These are phyloP conservation scores for Symbiodinium natans DNA, from an alignment of 73 alveolate genomes.

Conservation along the genomic window DNA sequence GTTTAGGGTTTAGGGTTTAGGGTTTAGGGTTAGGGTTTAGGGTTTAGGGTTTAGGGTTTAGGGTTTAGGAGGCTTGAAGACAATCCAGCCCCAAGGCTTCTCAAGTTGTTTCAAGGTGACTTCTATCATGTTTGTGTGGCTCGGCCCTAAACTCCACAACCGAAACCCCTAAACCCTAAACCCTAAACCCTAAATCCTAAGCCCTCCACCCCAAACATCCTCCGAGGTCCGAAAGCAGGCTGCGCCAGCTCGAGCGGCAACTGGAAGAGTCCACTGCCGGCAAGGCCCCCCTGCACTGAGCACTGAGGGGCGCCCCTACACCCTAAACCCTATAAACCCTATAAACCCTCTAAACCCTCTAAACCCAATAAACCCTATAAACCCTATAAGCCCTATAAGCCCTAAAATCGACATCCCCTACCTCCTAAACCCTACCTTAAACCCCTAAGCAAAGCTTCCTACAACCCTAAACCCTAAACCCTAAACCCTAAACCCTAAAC, in stretches of 20 bases:
- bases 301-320: not conserved
- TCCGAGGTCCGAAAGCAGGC: not conserved
- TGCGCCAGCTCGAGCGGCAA: not conserved
- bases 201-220: not conserved
- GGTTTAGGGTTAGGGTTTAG: too few relatives aligned
- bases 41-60: not conserved
- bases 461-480: not conserved
- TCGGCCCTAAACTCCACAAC: not conserved
- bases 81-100: too few relatives aligned
- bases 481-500: too few relatives aligned
- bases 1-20: too few relatives aligned
- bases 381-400: not conserved
- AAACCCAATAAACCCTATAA: not conserved
- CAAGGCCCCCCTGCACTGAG: not conserved
- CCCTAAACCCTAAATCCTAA: not conserved
- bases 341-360: too few relatives aligned
- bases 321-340: too few relatives aligned
- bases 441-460: not conserved
- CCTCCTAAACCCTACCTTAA: too few relatives aligned
- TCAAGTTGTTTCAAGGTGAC: not conserved
- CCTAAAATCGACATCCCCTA: too few relatives aligned
- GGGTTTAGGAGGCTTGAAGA: too few relatives aligned
- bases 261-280: constrained; percentile 1
- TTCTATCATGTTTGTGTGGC: too few relatives aligned
- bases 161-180: not conserved